Base-by-base conservation (phyloP, 2,329 filamentous ascomycete genomes). In the Apiospora koreana region DNA sequence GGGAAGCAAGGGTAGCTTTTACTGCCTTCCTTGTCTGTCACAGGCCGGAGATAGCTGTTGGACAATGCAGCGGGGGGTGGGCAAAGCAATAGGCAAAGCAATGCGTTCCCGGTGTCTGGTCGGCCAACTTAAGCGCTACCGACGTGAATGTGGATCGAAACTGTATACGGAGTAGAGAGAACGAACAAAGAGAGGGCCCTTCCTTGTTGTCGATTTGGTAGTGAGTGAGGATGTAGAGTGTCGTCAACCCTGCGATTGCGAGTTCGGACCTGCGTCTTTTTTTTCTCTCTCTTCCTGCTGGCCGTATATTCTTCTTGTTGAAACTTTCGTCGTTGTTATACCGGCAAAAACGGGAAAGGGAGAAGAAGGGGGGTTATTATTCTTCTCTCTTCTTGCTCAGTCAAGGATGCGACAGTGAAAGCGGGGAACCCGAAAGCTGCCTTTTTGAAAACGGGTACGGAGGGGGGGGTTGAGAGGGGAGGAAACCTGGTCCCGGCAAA, bases 401-500 rank as follows among this genome's bases (percentile, higher is more conserved):
- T 28, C 41, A n/a, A 46, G 31, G 42, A 67, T 54, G 45, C 66
- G 66, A 68, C 66, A 68, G 66, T 41, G 66, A 68, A 68, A 68
- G 66, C 45, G 66, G 66, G 66, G 66, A 68, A 68, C 66, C 66
- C 66, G 45, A 68, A 62, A 58, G 50, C 54, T 62, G 54, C 54
- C 31, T 62, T n/a, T 38, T 14, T 6, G 54, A 62, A 62, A 62
- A 62, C 54, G 54, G 54, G 54, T 62, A 62, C 54, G 31, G 54
- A 62, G 54, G 54, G 54, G 48, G 12, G 21, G 10, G 18, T 8
- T 8, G 41, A 43, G 41, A 31, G 48, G 48, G 48, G 25, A 54
- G 54, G 54, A n/a, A 62, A 62, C 8, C 18, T 62, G 9, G 28
- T 62, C 31, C 31, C 28, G 31, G 50, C 10, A 38, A 62, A 62